These are phyloP conservation scores for Lagenidium sp. DNA, from an alignment of 352 stramenopile species.

Conservation along the genomic window DNA sequence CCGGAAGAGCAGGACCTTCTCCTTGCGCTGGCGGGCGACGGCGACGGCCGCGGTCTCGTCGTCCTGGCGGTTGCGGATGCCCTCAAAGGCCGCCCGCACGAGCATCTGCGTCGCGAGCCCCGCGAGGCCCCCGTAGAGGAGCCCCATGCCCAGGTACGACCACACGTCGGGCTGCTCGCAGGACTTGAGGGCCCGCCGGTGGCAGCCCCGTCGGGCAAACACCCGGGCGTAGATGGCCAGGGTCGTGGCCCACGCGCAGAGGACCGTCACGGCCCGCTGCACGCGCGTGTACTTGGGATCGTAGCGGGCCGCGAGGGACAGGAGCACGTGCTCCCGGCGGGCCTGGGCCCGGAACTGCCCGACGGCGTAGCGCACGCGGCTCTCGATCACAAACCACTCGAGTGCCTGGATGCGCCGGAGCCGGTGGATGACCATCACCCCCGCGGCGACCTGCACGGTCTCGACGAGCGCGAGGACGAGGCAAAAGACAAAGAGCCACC, in stretches of 20 bases:
- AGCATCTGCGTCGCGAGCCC: constrained; percentile 28
- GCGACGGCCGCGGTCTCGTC: constrained; percentile 48
- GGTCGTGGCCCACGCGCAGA: constrained; percentile 31
- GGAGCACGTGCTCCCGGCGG: constrained; percentile 24
- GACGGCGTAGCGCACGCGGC: constrained; percentile 33
- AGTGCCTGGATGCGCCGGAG: constrained; percentile 4
- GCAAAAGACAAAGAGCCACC: constrained; percentile 7
- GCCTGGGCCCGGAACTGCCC: constrained; percentile 46
- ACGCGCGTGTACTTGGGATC: constrained; percentile 50
- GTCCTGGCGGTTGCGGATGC: constrained; percentile 52
- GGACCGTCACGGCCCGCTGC: constrained; percentile 40
- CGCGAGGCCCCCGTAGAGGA: constrained; percentile 46
- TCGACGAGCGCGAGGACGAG: constrained; percentile 9
- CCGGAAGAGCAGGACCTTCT: constrained; percentile 65
- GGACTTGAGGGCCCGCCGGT: constrained; percentile 42
- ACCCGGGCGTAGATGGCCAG: constrained; percentile 36
- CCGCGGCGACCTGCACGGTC: constrained; percentile 1
- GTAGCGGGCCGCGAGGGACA: constrained; percentile 38
- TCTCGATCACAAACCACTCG: constrained; percentile 21
- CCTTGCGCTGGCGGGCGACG: constrained; percentile 52
- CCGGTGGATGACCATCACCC: constrained; percentile 1
- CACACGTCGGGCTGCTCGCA: constrained; percentile 44
- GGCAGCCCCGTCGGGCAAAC: constrained; percentile 48
- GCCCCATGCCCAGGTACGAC: constrained; percentile 29
- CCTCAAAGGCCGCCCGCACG: constrained; percentile 32